phyloP scores from a whole-genome alignment of 1,284 basidiomycete genomes.

The Ustilago loliicola region DNA sequence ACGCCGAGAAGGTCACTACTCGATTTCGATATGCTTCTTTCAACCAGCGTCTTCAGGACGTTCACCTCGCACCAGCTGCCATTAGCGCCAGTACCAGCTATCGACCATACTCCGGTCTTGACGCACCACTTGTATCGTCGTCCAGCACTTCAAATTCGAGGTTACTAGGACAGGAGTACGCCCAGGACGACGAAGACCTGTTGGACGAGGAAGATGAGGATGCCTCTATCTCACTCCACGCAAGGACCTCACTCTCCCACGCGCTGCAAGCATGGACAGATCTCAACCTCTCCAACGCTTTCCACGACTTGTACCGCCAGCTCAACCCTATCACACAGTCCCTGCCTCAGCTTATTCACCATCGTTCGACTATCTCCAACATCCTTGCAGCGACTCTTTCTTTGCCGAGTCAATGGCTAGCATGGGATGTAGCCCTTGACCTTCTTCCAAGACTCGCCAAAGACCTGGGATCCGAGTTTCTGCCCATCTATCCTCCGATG shows the following conservation, averaged over 20 bases:
- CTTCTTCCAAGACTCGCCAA: conserved; percentile 68
- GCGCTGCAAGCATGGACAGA: conserved; percentile 66
- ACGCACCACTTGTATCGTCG: conserved; percentile 42
- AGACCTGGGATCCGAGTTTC: conserved; percentile 65
- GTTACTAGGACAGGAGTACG: conserved; percentile 12
- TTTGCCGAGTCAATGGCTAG: conserved; percentile 49
- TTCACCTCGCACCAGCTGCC: conserved; percentile 59
- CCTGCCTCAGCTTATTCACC: conserved; percentile 66
- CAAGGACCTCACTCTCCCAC: conserved; percentile 56
- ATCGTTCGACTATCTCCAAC: conserved; percentile 51
- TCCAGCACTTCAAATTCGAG: conserved; percentile 23
- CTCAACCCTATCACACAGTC: conserved; percentile 56
- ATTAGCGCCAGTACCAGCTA: conserved; percentile 52
- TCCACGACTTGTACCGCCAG: conserved; percentile 54
- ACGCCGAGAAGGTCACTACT: conserved; percentile 45
- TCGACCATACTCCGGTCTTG: conserved; percentile 58
- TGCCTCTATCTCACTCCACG: conserved; percentile 47
- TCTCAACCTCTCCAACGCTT: conserved; percentile 67
- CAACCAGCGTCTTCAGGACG: conserved; percentile 67
- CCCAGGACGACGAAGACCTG: conserved; percentile 10
- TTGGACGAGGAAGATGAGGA: conserved; percentile 34
- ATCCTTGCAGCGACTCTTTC: conserved; percentile 42
- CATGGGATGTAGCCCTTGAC: conserved; percentile 67
- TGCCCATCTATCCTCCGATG: conserved; percentile 63
- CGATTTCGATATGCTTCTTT: conserved; percentile 67